These are phyloP conservation scores for Chaetomium strumarium DNA, from an alignment of 2,329 filamentous ascomycete genomes.

Conservation along the genomic window DNA sequence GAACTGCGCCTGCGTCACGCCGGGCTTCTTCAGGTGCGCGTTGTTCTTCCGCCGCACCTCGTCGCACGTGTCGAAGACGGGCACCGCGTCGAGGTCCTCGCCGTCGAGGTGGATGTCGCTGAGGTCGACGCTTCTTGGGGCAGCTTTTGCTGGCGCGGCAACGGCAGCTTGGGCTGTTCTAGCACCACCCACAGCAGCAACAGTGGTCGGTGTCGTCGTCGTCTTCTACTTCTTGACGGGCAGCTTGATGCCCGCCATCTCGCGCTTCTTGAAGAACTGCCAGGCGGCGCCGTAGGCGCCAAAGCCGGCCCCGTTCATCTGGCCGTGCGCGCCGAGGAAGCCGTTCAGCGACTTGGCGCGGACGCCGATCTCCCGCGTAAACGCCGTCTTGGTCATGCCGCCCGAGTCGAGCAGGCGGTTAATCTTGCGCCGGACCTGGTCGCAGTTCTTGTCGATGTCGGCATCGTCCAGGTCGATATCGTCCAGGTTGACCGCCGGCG, in stretches of 20 bases:
- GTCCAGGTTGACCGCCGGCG: conserved; percentile 11
- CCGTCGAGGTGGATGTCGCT: conserved; percentile 37
- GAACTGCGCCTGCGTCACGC: conserved; percentile 46
- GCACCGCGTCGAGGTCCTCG: conserved; percentile 38
- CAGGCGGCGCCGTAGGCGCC: conserved; percentile 16
- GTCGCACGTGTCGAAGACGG: conserved; percentile 52
- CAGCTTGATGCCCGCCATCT: conserved; percentile 13
- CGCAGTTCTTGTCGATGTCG: conserved; percentile 18
- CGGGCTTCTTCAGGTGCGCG: conserved; percentile 40
- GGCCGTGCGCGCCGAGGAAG: conserved; percentile 17
- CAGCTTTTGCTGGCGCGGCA: background rate
- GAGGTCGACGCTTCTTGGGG: conserved; percentile 19
- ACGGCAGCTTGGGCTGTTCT: conserved; percentile 3
- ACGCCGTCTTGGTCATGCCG: conserved; percentile 23
- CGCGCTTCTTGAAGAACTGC: conserved; percentile 22
- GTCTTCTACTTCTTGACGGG: conserved; percentile 17
- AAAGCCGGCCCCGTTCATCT: conserved; percentile 10
- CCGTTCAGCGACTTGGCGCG: conserved; percentile 16
- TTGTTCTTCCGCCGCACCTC: conserved; percentile 52
- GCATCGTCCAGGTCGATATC: conserved; percentile 7
- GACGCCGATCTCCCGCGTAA: conserved; percentile 20
- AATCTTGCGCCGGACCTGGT: conserved; percentile 23
- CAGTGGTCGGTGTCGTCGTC: no score
- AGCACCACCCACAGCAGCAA: no score
- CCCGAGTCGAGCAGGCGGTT: conserved; percentile 18